These are phyloP conservation scores for Limnanthes douglasii DNA, from an alignment of 345 rosid genomes.

Conservation along the genomic window DNA sequence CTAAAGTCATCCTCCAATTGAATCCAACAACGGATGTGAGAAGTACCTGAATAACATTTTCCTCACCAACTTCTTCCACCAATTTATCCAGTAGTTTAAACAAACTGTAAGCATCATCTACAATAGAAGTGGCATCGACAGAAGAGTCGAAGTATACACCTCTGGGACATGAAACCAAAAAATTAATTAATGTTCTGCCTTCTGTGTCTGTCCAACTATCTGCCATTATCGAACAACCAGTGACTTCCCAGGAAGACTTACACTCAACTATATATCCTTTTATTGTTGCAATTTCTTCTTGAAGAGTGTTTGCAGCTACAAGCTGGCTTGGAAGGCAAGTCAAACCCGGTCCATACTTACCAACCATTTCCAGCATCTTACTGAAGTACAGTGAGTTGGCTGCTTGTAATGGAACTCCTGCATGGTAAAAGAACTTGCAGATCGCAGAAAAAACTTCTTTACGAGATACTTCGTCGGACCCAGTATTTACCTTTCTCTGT, in stretches of 20 bases:
- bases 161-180: conserved; percentile 45
- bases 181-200: conserved; percentile 38
- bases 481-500: conserved; percentile 17
- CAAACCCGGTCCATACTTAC: conserved; percentile 31
- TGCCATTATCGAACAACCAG: conserved; percentile 42
- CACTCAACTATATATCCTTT: conserved; percentile 26
- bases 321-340: conserved; percentile 29
- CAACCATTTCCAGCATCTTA: conserved; percentile 41
- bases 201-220: conserved; percentile 59
- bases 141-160: conserved; percentile 56
- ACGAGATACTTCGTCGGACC: conserved; percentile 20
- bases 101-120: conserved; percentile 35
- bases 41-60: conserved; percentile 47
- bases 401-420: conserved; percentile 39
- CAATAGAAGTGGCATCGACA: conserved; percentile 39
- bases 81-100: conserved; percentile 46
- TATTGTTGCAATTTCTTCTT: conserved; percentile 33
- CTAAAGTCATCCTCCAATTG: too few relatives aligned
- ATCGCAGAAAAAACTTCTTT: conserved; percentile 40
- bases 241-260: conserved; percentile 29
- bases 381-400: conserved; percentile 41
- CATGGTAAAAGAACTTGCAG: conserved; percentile 42
- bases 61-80: conserved; percentile 72
- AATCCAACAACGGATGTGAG: too few relatives aligned
- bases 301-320: conserved; percentile 30